Conservation (phyloP, 179 eudicot genomes). For the Vitellaria paradoxa region DNA sequence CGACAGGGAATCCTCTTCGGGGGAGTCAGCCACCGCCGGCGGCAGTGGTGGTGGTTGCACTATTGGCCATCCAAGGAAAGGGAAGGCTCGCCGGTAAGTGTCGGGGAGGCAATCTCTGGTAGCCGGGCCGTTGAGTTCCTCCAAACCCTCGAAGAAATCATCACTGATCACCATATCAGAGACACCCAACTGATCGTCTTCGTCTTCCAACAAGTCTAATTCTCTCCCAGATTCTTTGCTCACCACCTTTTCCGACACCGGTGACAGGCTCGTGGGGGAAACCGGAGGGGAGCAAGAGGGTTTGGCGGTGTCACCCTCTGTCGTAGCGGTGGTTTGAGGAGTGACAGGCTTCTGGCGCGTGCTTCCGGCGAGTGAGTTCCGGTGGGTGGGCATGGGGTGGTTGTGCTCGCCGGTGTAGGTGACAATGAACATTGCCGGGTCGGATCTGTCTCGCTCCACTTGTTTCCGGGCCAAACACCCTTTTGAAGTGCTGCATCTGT, state of each 20-base stretch:
- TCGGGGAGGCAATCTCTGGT: slow-evolving; percentile 28
- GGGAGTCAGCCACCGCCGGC: slow-evolving; percentile 38
- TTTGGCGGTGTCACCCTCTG: slow-evolving; percentile 24
- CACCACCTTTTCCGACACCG: slow-evolving; percentile 26
- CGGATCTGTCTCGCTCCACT: slow-evolving; percentile 66
- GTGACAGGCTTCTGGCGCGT: slow-evolving; percentile 42
- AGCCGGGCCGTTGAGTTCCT: slow-evolving; percentile 34
- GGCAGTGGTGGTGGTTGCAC: slow-evolving; percentile 27
- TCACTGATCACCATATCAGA: slow-evolving; percentile 37
- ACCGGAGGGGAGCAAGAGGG: slow-evolving; percentile 27
- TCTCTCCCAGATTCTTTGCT: slow-evolving; percentile 1
- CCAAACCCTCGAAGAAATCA: slow-evolving; percentile 56
- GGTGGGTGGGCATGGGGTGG: slow-evolving; percentile 61
- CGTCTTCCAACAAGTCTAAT: slow-evolving; percentile 19
- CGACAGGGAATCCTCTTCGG: background rate
- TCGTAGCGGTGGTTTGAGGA: background rate
- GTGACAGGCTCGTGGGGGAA: slow-evolving; percentile 29
- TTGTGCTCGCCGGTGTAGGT: slow-evolving; percentile 69
- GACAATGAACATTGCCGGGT: slow-evolving; percentile 56
- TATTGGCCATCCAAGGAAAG: slow-evolving; percentile 27
- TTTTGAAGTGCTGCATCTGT: slow-evolving; percentile 61
- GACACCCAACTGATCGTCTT: slow-evolving; percentile 31
- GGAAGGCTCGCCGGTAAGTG: slow-evolving; percentile 20
- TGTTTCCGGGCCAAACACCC: slow-evolving; percentile 70
- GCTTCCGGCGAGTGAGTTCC: slow-evolving; percentile 53